Evolutionary conservation across 148 eudicot genomes (phyloP), one percentile per base, ranked within the genome.

Genomic region (Silene uniflora): DNA sequence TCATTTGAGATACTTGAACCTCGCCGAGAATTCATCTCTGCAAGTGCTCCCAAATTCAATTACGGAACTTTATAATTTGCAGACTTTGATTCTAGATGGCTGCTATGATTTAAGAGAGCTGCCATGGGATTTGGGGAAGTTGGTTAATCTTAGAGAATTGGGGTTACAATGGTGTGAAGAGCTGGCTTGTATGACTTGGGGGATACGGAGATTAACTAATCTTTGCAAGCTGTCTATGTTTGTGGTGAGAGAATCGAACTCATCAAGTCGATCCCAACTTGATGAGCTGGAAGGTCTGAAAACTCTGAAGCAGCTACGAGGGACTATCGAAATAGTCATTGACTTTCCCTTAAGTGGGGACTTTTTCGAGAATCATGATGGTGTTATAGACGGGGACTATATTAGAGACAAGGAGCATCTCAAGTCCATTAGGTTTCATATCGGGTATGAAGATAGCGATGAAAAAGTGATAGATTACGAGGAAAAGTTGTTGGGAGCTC

Each of bases 401-500:
- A 44, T 69, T 3, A 69, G 27, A 21, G 17, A 69, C 27, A 69
- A 19, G 56, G 56, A 44, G 55, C 56, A 44, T 11, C 56, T 69
- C 27, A 10, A 42, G 0, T 16, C 9, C 6, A 42, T 71, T 14
- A 3, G 2, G 14, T 6, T 62, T 9, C 5, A 0, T 46, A 62
- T 25, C 39, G 18, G 16, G 19, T 19, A 21, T 62, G 14, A 13
- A 1, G 54, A 23, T 12, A 18, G 12, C 11, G 10, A n/a, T 12
- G 42, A 16, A 13, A 13, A 29, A 18, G 6, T 2, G 29, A 25
- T 1, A 6, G 56, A 42, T 3, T 19, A 39, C 11, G 39, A 22
- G 75, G 85, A 79, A 54, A 56, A 11, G 8, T 52, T 82, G 1
- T 46, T 74, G 54, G 60, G 63, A 23, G 67, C 62, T 9, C 47